Percentiles rank a stretch among this genome's conserved stretches.
phyloP scores from a whole-genome alignment of 352 stramenopile species.

The Phytophthora cactorum region DNA sequence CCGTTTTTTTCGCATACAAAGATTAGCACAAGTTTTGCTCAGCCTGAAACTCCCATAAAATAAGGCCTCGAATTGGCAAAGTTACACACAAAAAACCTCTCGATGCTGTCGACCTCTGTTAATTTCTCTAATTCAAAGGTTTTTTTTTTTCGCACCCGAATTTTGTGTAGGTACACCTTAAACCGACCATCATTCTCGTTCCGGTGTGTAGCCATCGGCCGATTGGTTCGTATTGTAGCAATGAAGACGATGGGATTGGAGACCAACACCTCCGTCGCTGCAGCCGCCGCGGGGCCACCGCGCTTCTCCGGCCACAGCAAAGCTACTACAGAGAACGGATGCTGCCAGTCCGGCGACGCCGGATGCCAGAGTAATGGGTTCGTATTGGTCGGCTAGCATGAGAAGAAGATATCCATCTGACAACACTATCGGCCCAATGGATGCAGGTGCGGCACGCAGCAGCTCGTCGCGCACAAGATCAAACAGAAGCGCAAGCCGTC shows the following conservation, averaged over 20 bases:
- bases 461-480: slow-evolving; percentile 47
- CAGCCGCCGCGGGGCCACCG: slow-evolving; percentile 28
- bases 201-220: slow-evolving; percentile 12
- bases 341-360: slow-evolving; percentile 18
- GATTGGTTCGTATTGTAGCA: slow-evolving; percentile 16
- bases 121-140: too few relatives aligned
- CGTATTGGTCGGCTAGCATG: background rate
- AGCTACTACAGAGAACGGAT: slow-evolving; percentile 5
- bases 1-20: too few relatives aligned
- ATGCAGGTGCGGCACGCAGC: slow-evolving; percentile 20
- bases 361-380: slow-evolving; percentile 27
- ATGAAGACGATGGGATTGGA: slow-evolving; percentile 13
- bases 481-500: slow-evolving; percentile 72
- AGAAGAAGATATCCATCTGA: background rate
- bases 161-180: too few relatives aligned
- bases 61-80: too few relatives aligned
- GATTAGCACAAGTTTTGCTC: too few relatives aligned
- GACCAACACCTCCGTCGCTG: background rate
- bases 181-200: slow-evolving; percentile 5
- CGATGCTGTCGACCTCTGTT: too few relatives aligned
- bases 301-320: slow-evolving; percentile 69
- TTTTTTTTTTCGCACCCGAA: too few relatives aligned
- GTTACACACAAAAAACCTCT: too few relatives aligned
- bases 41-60: too few relatives aligned
- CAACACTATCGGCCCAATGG: background rate